Evolutionary conservation across 257 asterid genomes (phyloP).

Genomic region (Ilex aquifolium): DNA sequence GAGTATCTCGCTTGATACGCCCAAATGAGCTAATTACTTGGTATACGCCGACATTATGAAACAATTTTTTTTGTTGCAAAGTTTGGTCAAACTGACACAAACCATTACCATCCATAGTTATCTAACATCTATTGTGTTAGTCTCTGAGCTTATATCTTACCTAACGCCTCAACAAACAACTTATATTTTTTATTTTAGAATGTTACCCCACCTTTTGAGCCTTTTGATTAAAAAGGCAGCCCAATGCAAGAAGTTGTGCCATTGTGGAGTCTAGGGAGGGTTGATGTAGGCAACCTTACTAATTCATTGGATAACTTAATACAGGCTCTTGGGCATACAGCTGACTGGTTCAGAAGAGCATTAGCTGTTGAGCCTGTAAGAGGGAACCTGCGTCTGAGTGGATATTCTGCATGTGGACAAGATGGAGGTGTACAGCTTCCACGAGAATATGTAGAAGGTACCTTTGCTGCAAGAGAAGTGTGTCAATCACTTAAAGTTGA

Average conservation of each 20-base stretch:
- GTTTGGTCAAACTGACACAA: too few species aligned
- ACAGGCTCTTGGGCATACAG: constrained; percentile 96
- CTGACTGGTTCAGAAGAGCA: constrained; percentile 89
- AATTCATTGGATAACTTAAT: constrained; percentile 12
- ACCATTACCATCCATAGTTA: too few species aligned
- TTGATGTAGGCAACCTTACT: neutral
- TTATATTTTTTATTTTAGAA: neutral
- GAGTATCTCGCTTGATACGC: neutral
- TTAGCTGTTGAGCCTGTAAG: constrained; percentile 92
- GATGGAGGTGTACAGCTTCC: constrained; percentile 99
- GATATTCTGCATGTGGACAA: constrained; percentile 99
- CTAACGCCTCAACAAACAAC: too few species aligned
- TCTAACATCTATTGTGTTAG: neutral
- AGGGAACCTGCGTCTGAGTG: constrained; percentile 94
- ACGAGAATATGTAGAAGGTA: constrained; percentile 90
- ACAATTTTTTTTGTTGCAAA: too few species aligned
- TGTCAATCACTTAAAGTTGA: neutral
- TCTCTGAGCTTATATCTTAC: neutral
- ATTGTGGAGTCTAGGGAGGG: too few species aligned
- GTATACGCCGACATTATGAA: too few species aligned
- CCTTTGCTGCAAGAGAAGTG: constrained; percentile 4
- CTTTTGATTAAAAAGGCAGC: neutral
- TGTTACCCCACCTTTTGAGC: neutral
- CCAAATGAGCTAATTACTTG: too few species aligned
- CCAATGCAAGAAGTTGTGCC: too few species aligned